A percentile compares a stretch with the other conserved stretches of the same genome.
phyloP scores from a whole-genome alignment of 768 basidiomycete genomes.

The Gloeopeniophorella convolvens region DNA sequence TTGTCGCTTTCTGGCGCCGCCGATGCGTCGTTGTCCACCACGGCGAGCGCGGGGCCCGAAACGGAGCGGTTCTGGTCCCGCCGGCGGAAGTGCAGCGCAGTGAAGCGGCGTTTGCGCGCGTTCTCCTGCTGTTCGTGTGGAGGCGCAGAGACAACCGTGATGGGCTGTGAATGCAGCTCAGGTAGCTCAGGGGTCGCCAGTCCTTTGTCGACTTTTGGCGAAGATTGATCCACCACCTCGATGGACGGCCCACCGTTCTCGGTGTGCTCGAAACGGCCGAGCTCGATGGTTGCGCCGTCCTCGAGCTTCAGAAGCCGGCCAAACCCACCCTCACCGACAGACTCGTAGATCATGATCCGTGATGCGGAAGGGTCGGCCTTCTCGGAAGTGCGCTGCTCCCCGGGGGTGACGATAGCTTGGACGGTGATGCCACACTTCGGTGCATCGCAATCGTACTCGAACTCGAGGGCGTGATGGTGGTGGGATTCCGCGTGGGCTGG shows the following conservation, averaged over 20 bases:
- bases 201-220: slow-evolving; percentile 4
- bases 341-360: slow-evolving; percentile 53
- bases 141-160: slow-evolving; percentile 21
- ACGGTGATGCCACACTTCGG: slow-evolving; percentile 79
- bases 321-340: slow-evolving; percentile 77
- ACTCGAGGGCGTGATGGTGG: slow-evolving; percentile 76
- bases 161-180: neutral
- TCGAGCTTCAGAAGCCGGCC: slow-evolving; percentile 65
- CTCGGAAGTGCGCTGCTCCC: slow-evolving; percentile 47
- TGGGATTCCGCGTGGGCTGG: slow-evolving; percentile 38
- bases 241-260: neutral
- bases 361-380: slow-evolving; percentile 26
- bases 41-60: slow-evolving; percentile 72
- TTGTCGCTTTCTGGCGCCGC: slow-evolving; percentile 28
- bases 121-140: slow-evolving; percentile 24
- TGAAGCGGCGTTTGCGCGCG: slow-evolving; percentile 46
- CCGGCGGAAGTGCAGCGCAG: slow-evolving; percentile 62
- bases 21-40: slow-evolving; percentile 62
- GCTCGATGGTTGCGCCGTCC: slow-evolving; percentile 72
- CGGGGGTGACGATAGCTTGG: slow-evolving; percentile 60
- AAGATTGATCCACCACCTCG: neutral
- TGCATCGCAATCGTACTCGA: slow-evolving; percentile 88
- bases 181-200: neutral
- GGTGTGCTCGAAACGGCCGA: slow-evolving; percentile 61
- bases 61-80: slow-evolving; percentile 39